Conservation (phyloP, 495 filamentous ascomycete species). For the Neurospora sp. region DNA sequence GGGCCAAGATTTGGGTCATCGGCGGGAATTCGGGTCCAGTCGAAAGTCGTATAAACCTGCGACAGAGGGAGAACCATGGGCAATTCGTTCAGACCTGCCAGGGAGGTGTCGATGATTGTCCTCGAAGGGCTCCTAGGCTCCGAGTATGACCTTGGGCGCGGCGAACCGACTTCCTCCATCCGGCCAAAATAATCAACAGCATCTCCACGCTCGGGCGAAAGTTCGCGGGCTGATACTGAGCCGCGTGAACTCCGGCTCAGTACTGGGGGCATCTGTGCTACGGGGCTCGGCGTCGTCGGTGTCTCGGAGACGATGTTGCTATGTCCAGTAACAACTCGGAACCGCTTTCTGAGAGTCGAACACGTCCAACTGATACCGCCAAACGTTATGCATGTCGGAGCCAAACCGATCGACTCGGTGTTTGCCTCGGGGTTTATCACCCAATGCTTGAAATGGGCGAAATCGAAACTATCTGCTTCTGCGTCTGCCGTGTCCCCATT, state of each 20-base stretch:
- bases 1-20: slow-evolving; percentile 43
- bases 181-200: slow-evolving; percentile 28
- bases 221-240: slow-evolving; percentile 14
- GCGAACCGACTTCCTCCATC: slow-evolving; percentile 10
- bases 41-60: slow-evolving; percentile 39
- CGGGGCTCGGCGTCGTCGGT: slow-evolving; percentile 26
- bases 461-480: slow-evolving; percentile 25
- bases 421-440: slow-evolving; percentile 39
- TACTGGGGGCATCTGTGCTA: slow-evolving; percentile 16
- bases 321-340: slow-evolving; percentile 50
- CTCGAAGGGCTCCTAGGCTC: slow-evolving; percentile 15
- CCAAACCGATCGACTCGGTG: slow-evolving; percentile 35
- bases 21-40: slow-evolving; percentile 58
- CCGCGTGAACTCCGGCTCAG: slow-evolving; percentile 16
- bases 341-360: slow-evolving; percentile 50
- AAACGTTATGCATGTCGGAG: slow-evolving; percentile 40
- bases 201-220: slow-evolving; percentile 21
- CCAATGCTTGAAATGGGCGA: slow-evolving; percentile 54
- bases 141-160: slow-evolving; percentile 9
- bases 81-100: slow-evolving; percentile 19
- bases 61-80: slow-evolving; percentile 13
- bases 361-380: slow-evolving; percentile 53
- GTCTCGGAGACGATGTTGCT: slow-evolving; percentile 16
- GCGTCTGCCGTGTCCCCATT: slow-evolving; percentile 31
- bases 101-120: slow-evolving; percentile 9